Base-by-base conservation (phyloP, 768 basidiomycete genomes). In the Pleurotus citrinopileatus region DNA sequence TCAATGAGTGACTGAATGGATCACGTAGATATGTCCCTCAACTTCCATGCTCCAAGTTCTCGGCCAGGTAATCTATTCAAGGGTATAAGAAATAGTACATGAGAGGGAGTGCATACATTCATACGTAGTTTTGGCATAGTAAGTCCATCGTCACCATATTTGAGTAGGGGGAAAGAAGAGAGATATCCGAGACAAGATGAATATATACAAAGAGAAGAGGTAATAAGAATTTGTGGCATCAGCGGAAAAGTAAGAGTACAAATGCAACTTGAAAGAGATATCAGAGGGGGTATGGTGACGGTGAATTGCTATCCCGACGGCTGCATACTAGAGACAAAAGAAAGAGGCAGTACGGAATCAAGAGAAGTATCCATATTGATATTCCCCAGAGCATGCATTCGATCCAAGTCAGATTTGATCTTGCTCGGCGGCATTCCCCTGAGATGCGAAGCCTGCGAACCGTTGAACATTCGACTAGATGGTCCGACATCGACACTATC, bases 1-100 rank as follows among this genome's bases (percentile, higher is more conserved):
- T 88, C 75, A 81, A 86, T 62, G 85, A 87, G 71, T 88, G 67
- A 73, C 58, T 15, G 9, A 20, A 19, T 7, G 7, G 15, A 34
- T 34, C 7, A 15, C 7, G 32, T 7, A 34, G 32, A 28, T 55
- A 42, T 55, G 26, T 50, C 32, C 37, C 42, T 17, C 42, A 44
- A n/a, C 23, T 48, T 25, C 45, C 38, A 34, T 36, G 2, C 40
- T 53, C 52, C 42, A 26, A 7, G 7, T 25, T 29, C 37, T 36
- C 36, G 48, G 48, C 48, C 48, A 34, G 22, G 38, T 22, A 37
- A 38, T 46, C 34, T 46, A 46, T 48, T 54, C 15, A 34, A 15
- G 32, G 29, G 56, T 60, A 57, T 53, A 48, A 54, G 55, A 10
- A 52, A 50, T 32, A 50, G 15, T 55, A 45, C 28, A 34, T 17